Base-by-base conservation (phyloP, 2,329 filamentous ascomycete species). In the Pestalotiopsis fici region DNA sequence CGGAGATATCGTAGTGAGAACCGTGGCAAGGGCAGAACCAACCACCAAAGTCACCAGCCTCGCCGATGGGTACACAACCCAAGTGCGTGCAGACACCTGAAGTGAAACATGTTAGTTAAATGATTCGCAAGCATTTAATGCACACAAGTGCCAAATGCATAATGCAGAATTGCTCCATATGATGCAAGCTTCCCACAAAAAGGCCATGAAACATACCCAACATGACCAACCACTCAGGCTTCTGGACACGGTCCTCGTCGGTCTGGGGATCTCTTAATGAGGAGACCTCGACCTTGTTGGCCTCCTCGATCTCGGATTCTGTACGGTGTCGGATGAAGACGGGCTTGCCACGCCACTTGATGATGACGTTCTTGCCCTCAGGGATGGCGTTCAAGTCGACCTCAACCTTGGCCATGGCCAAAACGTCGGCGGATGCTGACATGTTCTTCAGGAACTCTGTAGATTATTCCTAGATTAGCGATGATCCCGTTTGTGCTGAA, bases 1-100 rank as follows among this genome's bases (percentile, higher is more conserved):
- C 96, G 72, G 95, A 98, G 83, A 99, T 98, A 82, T 99, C 96
- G 90, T 99, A 99, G 88, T 99, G 96, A 75, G 95, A 98, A 83
- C 96, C 96, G 90, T 99, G 96, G 93, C 96, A 99, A 73, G 96
- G 96, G 88, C 96, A 99, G 92, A 99, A 99, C 96, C 96, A 99
- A 80, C 96, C 65, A 81, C 96, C 96, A 78, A 87, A 99, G 84
- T 99, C 97, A 82, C 96, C 96, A 72, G 96, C 94, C 87, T 99
- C 96, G 78, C 97, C 96, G 78, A 99, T 99, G 80, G 96, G 96
- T 75, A 99, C 96, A 89, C 96, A 99, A 85, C 96, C 96, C 80
- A 99, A 87, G 85, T 99, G 96, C 78, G 96, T 99, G 92, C 96
- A 99, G 83, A 99, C 95, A 85, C 94, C 93, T 95, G 37, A 13